Evolutionary conservation across 352 stramenopile genomes (phyloP).

Genomic region (Phytophthora tubulina): DNA sequence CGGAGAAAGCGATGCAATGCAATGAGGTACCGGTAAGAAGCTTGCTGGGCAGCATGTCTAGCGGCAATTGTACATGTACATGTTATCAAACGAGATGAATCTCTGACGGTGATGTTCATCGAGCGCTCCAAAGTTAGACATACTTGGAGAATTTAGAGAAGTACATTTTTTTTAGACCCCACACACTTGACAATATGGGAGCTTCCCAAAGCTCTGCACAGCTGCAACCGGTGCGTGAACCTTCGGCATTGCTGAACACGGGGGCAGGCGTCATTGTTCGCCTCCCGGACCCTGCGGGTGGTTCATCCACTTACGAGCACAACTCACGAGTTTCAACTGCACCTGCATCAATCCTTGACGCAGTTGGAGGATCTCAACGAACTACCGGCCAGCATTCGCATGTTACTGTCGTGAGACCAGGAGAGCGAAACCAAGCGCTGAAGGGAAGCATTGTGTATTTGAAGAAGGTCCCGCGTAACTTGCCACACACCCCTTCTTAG

Average conservation of each 20-base stretch:
- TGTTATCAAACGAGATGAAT: too few species aligned
- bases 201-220: constrained; percentile 39
- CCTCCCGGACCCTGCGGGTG: constrained; percentile 32
- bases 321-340: constrained; percentile 40
- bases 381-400: constrained; percentile 8
- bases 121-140: constrained; percentile 8
- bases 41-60: too few species aligned
- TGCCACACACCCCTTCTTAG: constrained; percentile 10
- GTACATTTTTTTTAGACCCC: constrained; percentile 14
- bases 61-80: too few species aligned
- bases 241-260: constrained; percentile 55
- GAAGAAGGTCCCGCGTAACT: constrained; percentile 47
- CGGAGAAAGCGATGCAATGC: too few species aligned
- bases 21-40: too few species aligned
- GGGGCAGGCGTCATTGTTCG: constrained; percentile 64
- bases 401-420: constrained; percentile 54
- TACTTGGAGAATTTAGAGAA: too few species aligned
- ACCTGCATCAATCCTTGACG: constrained; percentile 5
- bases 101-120: too few species aligned
- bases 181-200: constrained; percentile 42
- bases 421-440: constrained; percentile 52
- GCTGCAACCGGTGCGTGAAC: constrained; percentile 41
- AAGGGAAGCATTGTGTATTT: constrained; percentile 72
- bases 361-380: neutral
- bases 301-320: constrained; percentile 54